Evolutionary conservation across 805 yeast species (phyloP).

Genomic region (Zygoascus ofunaensis): DNA sequence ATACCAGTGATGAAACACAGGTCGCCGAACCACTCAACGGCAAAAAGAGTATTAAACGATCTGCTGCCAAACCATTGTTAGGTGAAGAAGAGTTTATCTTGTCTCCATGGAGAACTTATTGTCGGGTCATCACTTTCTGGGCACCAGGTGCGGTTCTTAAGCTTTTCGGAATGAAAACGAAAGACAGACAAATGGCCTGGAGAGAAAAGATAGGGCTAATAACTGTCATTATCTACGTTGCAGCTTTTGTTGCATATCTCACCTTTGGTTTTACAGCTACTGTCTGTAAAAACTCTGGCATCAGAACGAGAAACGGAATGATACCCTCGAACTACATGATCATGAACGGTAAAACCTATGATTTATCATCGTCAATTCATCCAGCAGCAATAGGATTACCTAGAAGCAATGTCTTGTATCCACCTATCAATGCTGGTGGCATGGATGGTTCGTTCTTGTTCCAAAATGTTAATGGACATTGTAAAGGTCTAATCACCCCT

Average conservation of each 20-base stretch:
- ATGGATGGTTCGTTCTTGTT: slow-evolving; percentile 53
- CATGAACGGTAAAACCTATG: slow-evolving; percentile 76
- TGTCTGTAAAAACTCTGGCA: slow-evolving; percentile 47
- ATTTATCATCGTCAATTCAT: slow-evolving; percentile 57
- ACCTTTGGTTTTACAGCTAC: slow-evolving; percentile 77
- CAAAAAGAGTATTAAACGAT: no score
- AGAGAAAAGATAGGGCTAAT: slow-evolving; percentile 55
- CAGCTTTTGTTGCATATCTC: slow-evolving; percentile 15
- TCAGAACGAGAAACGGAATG: slow-evolving; percentile 52
- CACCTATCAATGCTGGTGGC: slow-evolving; percentile 84
- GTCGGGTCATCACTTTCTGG: slow-evolving; percentile 80
- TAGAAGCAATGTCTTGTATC: slow-evolving; percentile 58
- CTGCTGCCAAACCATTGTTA: neutral
- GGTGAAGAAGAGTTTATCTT: slow-evolving; percentile 13
- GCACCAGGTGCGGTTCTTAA: slow-evolving; percentile 69
- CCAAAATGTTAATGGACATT: slow-evolving; percentile 89
- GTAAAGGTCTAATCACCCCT: slow-evolving; percentile 69
- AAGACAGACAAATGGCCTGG: slow-evolving; percentile 91
- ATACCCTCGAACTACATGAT: slow-evolving; percentile 54
- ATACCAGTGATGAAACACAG: slow-evolving; percentile 3
- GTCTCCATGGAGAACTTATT: slow-evolving; percentile 71
- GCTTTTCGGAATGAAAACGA: slow-evolving; percentile 67
- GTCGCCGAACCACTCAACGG: neutral
- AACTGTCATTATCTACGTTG: slow-evolving; percentile 12
- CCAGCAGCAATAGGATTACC: slow-evolving; percentile 76